phyloP scores from a whole-genome alignment of 139 green algal genomes.

The Trebouxia sp. region DNA sequence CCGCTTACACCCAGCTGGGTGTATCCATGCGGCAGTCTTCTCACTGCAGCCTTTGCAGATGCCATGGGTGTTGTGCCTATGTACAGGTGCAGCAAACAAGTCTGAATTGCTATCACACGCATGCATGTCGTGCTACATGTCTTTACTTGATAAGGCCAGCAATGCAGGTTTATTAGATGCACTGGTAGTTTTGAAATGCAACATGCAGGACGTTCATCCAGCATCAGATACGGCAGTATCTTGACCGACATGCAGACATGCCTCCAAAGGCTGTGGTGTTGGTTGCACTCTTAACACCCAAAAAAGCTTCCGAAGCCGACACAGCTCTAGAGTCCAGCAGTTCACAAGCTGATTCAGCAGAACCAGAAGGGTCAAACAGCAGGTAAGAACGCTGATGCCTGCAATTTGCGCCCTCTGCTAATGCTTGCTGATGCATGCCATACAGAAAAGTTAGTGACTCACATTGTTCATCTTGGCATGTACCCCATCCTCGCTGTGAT shows the following conservation, averaged over 20 bases:
- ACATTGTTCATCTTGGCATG: no score
- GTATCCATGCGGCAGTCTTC: constrained; percentile 43
- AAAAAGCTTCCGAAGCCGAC: not conserved
- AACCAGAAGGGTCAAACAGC: no score
- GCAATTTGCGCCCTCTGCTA: no score
- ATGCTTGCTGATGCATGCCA: no score
- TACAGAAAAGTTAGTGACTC: no score
- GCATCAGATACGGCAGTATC: constrained; percentile 60
- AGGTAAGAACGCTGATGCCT: no score
- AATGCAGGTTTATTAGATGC: not conserved
- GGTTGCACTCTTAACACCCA: constrained; percentile 47
- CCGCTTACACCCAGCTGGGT: constrained; percentile 41
- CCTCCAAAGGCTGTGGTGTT: constrained; percentile 63
- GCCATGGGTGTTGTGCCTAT: constrained; percentile 40
- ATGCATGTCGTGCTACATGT: not conserved
- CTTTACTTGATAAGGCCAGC: not conserved
- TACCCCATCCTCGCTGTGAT: no score
- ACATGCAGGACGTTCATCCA: constrained; percentile 39
- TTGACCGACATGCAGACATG: constrained; percentile 54
- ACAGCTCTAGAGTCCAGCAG: not conserved
- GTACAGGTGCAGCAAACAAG: constrained; percentile 40
- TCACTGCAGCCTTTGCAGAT: constrained; percentile 60
- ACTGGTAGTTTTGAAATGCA: not conserved
- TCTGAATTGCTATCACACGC: not conserved
- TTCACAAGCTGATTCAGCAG: not conserved